Base-by-base conservation (phyloP, 192 early-diverging fungal genomes). In the Martensiomyces pterosporus region DNA sequence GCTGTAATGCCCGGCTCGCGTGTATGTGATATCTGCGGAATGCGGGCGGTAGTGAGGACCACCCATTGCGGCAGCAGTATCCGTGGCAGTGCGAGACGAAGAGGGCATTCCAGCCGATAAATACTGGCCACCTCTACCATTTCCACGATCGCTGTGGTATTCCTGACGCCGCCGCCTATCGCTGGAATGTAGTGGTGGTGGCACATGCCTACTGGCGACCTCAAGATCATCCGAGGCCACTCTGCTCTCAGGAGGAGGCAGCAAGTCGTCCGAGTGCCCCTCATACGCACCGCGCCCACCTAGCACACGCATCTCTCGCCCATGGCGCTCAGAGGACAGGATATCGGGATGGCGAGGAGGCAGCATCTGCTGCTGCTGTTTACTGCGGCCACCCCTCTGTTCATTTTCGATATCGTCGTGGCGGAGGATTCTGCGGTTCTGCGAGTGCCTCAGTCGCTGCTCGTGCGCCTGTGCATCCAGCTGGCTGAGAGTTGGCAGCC, bases 401-500 rank as follows among this genome's bases (percentile, higher is more conserved):
- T 9, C 14, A 15, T 18, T 21, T 10, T 3, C 22, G 49, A 8
- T 24, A 18, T 8, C 27, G n/a, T n/a, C n/a, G n/a, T n/a, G n/a
- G n/a, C n/a, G n/a, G n/a, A n/a, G n/a, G n/a, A 16, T 24, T 36
- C 25, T n/a, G 34, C 39, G n/a, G n/a, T 25, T 26, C 23, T 3
- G 42, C 37, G 2, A 51, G 43, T 16, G 54, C 45, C 1, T 53
- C 41, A 25, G 16, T 27, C 10, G 4, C 21, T n/a, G 14, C 18
- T 35, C 46, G 38, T 47, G 25, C 17, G 12, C 24, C 13, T 47
- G 33, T n/a, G n/a, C 18, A 24, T 44, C 42, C 4, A 53, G 13
- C 25, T 57, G 39, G 9, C 34, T 21, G 8, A 35, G 43, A 17
- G 43, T 43, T 3, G 47, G 47, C 46, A 67, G 42, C 38, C 52